Percentiles rank a stretch among this genome's conserved stretches.
phyloP scores from a whole-genome alignment of 179 eudicot genomes.

The Silene coronaria region DNA sequence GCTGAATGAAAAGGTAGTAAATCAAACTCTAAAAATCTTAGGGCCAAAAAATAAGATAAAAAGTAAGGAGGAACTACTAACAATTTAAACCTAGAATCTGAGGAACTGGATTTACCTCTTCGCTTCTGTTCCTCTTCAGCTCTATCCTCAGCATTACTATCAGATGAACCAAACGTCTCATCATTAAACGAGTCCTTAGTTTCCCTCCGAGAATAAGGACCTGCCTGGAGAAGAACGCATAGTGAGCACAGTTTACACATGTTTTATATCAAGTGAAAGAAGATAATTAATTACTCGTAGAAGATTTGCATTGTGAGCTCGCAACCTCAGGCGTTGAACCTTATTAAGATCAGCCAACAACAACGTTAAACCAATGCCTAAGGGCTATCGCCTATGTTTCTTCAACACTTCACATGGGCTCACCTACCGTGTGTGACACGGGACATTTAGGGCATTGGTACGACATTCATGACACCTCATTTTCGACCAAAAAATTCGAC shows the following conservation, averaged over 20 bases:
- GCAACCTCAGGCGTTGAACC: background rate
- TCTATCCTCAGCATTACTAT: slow-evolving; percentile 63
- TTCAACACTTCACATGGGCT: background rate
- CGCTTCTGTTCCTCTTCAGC: slow-evolving; percentile 85
- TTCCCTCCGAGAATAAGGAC: slow-evolving; percentile 62
- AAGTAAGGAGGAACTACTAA: background rate
- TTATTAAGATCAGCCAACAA: background rate
- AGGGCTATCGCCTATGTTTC: background rate
- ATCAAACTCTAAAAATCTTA: slow-evolving; percentile 1
- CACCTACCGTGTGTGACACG: background rate
- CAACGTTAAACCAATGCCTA: background rate
- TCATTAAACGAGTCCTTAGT: slow-evolving; percentile 67
- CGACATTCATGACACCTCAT: background rate
- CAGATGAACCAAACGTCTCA: slow-evolving; percentile 92
- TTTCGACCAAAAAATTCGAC: background rate
- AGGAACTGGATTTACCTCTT: slow-evolving; percentile 49
- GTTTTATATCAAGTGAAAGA: background rate
- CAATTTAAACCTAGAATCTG: background rate
- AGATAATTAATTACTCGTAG: background rate
- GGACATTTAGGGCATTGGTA: background rate
- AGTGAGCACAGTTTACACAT: background rate
- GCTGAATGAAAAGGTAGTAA: slow-evolving; percentile 42
- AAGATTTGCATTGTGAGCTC: background rate
- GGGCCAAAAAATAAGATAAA: background rate
- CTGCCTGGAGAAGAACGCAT: slow-evolving; percentile 50